These are phyloP conservation scores for Corchorus olitorius DNA, from an alignment of 345 rosid genomes.

Conservation along the genomic window DNA sequence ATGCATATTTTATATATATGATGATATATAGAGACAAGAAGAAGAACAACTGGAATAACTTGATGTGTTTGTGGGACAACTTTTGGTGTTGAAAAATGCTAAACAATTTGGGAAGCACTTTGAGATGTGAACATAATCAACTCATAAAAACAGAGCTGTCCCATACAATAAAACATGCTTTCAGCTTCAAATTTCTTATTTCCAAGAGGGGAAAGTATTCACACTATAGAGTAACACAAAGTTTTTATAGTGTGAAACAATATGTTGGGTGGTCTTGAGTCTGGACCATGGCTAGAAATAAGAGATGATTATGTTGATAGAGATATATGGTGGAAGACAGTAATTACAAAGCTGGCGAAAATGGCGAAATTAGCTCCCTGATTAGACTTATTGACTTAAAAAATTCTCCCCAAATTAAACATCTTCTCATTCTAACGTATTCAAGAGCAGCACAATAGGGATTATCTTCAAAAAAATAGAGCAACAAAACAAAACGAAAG, in stretches of 20 bases:
- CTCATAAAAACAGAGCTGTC: neutral
- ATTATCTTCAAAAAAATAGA: neutral
- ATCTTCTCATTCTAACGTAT: neutral
- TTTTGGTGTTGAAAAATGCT: neutral
- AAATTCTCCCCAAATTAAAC: neutral
- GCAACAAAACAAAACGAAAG: neutral
- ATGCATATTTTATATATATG: too few relatives aligned
- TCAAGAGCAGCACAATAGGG: neutral
- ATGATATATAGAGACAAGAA: neutral
- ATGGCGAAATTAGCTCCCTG: neutral
- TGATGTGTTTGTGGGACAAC: conserved; percentile 2
- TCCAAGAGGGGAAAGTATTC: neutral
- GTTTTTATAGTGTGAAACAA: neutral
- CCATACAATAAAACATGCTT: neutral
- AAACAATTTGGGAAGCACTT: conserved; percentile 5
- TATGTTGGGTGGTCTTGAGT: conserved; percentile 14
- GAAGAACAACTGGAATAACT: conserved; percentile 1
- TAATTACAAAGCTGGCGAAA: neutral
- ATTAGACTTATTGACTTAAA: neutral
- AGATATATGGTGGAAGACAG: neutral
- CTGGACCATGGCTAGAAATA: neutral
- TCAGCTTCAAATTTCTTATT: neutral
- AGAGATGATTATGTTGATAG: neutral
- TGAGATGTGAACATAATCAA: conserved; percentile 4
- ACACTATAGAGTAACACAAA: neutral